These are phyloP conservation scores for Pseudoneurospora amorphoporcata DNA, from an alignment of 495 filamentous ascomycete species.

Conservation along the genomic window DNA sequence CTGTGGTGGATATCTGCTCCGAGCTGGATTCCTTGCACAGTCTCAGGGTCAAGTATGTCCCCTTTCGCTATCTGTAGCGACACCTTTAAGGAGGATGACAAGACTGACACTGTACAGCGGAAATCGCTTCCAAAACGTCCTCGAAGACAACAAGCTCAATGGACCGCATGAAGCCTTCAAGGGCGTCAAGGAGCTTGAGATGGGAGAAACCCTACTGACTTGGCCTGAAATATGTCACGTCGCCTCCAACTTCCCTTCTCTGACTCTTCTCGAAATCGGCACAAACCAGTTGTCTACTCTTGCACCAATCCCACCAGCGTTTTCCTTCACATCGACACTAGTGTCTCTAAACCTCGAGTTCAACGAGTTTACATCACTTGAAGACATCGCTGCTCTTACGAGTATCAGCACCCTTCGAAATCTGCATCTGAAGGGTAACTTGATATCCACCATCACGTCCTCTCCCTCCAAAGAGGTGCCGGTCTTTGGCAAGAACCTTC, in stretches of 20 bases:
- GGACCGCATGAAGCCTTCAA: conserved; percentile 33
- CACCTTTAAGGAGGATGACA: not conserved
- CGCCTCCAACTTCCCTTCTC: conserved; percentile 44
- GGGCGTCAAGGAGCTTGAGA: conserved; percentile 54
- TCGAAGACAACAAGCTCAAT: conserved; percentile 26
- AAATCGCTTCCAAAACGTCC: conserved; percentile 55
- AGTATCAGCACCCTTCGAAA: conserved; percentile 48
- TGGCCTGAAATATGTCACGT: conserved; percentile 58
- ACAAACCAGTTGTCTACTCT: conserved; percentile 37
- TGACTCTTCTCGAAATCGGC: conserved; percentile 45
- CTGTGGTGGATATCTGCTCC: conserved; percentile 58
- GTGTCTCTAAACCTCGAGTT: conserved; percentile 60
- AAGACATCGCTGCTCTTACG: conserved; percentile 47
- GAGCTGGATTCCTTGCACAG: conserved; percentile 50
- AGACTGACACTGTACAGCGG: conserved; percentile 38
- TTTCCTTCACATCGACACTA: conserved; percentile 35
- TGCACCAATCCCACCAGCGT: conserved; percentile 32
- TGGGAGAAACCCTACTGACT: conserved; percentile 60
- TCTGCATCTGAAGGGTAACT: conserved; percentile 50
- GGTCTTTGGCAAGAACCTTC: conserved; percentile 31
- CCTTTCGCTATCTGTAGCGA: conserved; percentile 3
- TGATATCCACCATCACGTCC: conserved; percentile 27
- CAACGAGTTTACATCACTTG: conserved; percentile 57
- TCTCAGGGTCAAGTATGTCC: conserved; percentile 60
- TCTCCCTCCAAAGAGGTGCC: conserved; percentile 12